Conservation (phyloP, 2,329 filamentous ascomycete species). For the Botrytis cinerea region DNA sequence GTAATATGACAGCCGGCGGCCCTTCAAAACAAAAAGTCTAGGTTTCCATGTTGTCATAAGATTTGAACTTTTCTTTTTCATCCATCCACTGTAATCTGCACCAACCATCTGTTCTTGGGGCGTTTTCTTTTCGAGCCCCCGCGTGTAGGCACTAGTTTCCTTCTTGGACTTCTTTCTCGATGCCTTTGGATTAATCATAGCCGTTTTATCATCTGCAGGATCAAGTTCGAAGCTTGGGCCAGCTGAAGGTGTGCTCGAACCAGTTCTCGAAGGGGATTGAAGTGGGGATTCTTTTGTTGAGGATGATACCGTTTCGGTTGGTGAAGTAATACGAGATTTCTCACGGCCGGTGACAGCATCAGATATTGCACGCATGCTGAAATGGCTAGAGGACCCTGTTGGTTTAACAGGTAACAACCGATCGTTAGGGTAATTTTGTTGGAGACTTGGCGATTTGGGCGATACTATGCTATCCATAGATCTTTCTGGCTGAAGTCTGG, state of each 20-base stretch:
- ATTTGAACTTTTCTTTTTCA: slow-evolving; percentile 98
- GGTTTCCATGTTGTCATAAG: slow-evolving; percentile 98
- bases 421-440: slow-evolving; percentile 46
- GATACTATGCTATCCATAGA: slow-evolving; percentile 32
- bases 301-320: slow-evolving; percentile 47
- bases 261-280: slow-evolving; percentile 71
- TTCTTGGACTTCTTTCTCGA: slow-evolving; percentile 80
- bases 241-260: slow-evolving; percentile 69
- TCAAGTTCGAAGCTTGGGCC: slow-evolving; percentile 77
- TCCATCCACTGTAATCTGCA: slow-evolving; percentile 96
- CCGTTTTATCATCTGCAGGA: slow-evolving; percentile 65
- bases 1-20: slow-evolving; percentile 89
- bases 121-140: slow-evolving; percentile 77
- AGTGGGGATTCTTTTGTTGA: slow-evolving; percentile 55
- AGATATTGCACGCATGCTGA: slow-evolving; percentile 82
- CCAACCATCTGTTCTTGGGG: slow-evolving; percentile 81
- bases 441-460: slow-evolving; percentile 48
- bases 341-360: slow-evolving; percentile 65
- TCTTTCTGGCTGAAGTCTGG: slow-evolving; percentile 54
- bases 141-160: slow-evolving; percentile 89
- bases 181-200: slow-evolving; percentile 49
- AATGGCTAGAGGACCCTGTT: slow-evolving; percentile 55
- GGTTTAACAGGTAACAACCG: slow-evolving; percentile 53
- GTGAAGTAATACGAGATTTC: slow-evolving; percentile 53
- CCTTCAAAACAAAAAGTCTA: slow-evolving; percentile 90